Evolutionary conservation across 257 asterid species (phyloP).

Genomic region (Nicotiana attenuata): DNA sequence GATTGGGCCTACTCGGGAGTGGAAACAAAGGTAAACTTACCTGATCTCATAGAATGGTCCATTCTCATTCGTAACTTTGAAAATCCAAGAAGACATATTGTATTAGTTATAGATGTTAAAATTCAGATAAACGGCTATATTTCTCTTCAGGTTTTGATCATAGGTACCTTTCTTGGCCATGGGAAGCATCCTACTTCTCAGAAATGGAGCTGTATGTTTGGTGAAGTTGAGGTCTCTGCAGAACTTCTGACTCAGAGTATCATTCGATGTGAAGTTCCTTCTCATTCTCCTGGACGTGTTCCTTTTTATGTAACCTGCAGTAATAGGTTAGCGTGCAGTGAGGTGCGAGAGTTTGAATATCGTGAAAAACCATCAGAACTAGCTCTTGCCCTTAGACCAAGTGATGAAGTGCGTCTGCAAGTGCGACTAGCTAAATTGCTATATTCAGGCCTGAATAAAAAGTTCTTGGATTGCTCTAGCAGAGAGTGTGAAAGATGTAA

Average conservation of each 20-base stretch:
- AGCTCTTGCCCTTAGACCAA: constrained; percentile 8
- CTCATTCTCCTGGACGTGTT: constrained; percentile 23
- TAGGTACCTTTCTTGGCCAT: constrained; percentile 21
- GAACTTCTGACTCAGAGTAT: constrained; percentile 17
- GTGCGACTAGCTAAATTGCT: constrained; percentile 17
- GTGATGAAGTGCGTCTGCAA: constrained; percentile 17
- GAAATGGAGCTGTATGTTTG: constrained; percentile 33
- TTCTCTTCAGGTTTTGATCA: constrained; percentile 16
- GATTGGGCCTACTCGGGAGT: constrained; percentile 24
- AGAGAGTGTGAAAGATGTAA: constrained; percentile 21
- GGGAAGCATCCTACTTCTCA: constrained; percentile 10
- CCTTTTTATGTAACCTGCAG: constrained; percentile 29
- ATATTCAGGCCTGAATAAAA: constrained; percentile 13
- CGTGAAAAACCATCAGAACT: constrained; percentile 9
- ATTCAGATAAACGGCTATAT: not conserved
- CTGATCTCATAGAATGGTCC: not conserved
- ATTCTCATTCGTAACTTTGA: not conserved
- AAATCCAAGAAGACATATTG: not conserved
- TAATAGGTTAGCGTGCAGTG: constrained; percentile 29
- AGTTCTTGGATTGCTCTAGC: constrained; percentile 17
- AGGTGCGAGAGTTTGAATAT: constrained; percentile 28
- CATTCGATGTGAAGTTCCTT: constrained; percentile 25
- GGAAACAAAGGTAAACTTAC: constrained; percentile 21
- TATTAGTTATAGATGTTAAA: not conserved
- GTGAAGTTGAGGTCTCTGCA: constrained; percentile 26